Percentiles rank a stretch among this genome's conserved stretches.
Conservation (phyloP, 2,329 filamentous ascomycete genomes). For the Fusarium foetens region DNA sequence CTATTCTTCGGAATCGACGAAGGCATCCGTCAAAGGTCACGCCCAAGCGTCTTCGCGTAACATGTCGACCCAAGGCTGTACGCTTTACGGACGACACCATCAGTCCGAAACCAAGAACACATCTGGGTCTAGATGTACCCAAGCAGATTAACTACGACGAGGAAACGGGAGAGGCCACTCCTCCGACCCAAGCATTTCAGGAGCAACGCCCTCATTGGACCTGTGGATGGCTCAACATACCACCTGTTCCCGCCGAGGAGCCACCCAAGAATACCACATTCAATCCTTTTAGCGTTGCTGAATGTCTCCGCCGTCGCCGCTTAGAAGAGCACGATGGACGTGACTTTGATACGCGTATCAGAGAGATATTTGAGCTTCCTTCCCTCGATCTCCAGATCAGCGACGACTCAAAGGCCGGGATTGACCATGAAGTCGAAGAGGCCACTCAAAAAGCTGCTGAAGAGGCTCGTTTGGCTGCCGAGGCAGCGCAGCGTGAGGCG, state of each 20-base stretch:
- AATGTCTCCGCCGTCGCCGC: conserved; percentile 9
- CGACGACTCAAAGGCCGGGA: conserved; percentile 44
- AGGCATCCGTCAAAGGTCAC: conserved; percentile 24
- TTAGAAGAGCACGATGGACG: conserved; percentile 14
- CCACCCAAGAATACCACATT: neutral
- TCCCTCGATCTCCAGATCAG: conserved; percentile 45
- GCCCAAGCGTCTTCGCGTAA: conserved; percentile 43
- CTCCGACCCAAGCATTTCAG: conserved; percentile 13
- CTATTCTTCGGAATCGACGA: conserved; percentile 46
- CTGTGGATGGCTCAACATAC: conserved; percentile 16
- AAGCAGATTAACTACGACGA: conserved; percentile 17
- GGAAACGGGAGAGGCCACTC: neutral
- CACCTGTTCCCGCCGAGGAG: conserved; percentile 2
- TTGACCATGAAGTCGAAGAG: conserved; percentile 40
- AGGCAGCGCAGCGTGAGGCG: conserved; percentile 38
- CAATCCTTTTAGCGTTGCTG: neutral
- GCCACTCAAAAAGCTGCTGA: conserved; percentile 40
- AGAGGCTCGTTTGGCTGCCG: conserved; percentile 42
- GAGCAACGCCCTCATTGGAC: conserved; percentile 28
- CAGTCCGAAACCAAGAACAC: conserved; percentile 43
- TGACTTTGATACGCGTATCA: conserved; percentile 37
- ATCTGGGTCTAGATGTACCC: conserved; percentile 42
- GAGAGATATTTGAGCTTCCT: conserved; percentile 43
- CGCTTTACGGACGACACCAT: conserved; percentile 46
- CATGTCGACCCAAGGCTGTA: conserved; percentile 43